phyloP scores from a whole-genome alignment of 2,329 filamentous ascomycete genomes.

The Pestalotiopsis sp. region DNA sequence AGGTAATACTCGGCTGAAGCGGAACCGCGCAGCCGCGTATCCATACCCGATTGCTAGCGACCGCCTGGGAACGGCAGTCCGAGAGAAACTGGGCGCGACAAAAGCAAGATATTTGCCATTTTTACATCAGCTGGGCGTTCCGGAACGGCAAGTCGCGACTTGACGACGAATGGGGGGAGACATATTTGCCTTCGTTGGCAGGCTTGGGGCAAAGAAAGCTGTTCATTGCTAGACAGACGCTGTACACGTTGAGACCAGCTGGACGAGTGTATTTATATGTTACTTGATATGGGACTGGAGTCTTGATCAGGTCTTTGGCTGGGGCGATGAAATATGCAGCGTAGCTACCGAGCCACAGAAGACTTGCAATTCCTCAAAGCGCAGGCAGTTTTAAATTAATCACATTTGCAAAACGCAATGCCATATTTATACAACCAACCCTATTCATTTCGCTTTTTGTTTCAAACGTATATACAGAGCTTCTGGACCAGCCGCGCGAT shows the following conservation, averaged over 20 bases:
- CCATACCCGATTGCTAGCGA: neutral
- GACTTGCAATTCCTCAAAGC: neutral
- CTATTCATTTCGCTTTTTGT: neutral
- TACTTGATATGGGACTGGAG: neutral
- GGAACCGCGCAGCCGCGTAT: too few species aligned
- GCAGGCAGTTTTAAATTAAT: neutral
- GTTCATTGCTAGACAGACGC: neutral
- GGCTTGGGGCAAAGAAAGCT: neutral
- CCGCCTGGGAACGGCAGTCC: neutral
- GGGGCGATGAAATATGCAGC: neutral
- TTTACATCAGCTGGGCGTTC: conserved; percentile 12
- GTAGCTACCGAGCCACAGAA: neutral
- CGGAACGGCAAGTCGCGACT: neutral
- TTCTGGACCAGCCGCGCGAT: neutral
- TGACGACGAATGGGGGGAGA: neutral
- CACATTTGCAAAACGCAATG: neutral
- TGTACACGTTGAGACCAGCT: neutral
- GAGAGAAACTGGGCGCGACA: neutral
- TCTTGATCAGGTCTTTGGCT: neutral
- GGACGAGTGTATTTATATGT: neutral
- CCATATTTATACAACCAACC: neutral
- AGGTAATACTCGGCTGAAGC: conserved; percentile 69
- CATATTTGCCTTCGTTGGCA: neutral
- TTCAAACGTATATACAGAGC: neutral
- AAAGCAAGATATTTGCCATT: neutral